These are phyloP conservation scores for Aspergillus sp. DNA, from an alignment of 2,329 filamentous ascomycete species.

Conservation along the genomic window DNA sequence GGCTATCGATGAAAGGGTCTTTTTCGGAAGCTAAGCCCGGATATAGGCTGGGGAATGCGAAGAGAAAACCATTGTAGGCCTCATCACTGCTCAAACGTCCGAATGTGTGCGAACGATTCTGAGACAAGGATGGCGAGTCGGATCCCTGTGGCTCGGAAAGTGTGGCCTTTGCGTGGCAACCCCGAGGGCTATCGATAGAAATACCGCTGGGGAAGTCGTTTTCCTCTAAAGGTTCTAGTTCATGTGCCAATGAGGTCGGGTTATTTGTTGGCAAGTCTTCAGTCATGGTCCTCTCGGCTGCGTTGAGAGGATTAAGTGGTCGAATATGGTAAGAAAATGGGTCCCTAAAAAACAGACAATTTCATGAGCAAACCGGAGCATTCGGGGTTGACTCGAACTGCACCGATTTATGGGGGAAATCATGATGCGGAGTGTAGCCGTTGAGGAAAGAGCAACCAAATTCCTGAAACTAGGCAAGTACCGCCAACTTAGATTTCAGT, in stretches of 20 bases:
- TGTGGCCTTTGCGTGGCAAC: background rate
- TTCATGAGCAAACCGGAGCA: background rate
- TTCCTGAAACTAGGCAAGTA: background rate
- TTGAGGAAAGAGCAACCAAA: constrained; percentile 9
- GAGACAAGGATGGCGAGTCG: background rate
- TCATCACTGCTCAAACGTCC: background rate
- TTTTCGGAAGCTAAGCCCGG: background rate
- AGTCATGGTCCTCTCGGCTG: background rate
- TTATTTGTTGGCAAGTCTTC: background rate
- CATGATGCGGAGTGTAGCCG: background rate
- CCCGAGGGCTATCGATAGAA: background rate
- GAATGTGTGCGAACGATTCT: background rate
- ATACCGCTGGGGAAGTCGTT: background rate
- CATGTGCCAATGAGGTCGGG: background rate
- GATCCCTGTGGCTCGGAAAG: background rate
- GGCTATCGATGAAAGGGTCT: constrained; percentile 4
- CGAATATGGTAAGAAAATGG: background rate
- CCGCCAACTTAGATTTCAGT: background rate
- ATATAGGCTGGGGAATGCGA: background rate
- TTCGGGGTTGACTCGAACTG: background rate
- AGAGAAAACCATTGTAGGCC: background rate
- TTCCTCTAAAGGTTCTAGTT: background rate
- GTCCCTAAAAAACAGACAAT: background rate
- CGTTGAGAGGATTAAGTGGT: background rate
- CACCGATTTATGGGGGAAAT: background rate